Evolutionary conservation across 2,329 filamentous ascomycete species (phyloP).

Genomic region (Ophioceras dolichostomum): DNA sequence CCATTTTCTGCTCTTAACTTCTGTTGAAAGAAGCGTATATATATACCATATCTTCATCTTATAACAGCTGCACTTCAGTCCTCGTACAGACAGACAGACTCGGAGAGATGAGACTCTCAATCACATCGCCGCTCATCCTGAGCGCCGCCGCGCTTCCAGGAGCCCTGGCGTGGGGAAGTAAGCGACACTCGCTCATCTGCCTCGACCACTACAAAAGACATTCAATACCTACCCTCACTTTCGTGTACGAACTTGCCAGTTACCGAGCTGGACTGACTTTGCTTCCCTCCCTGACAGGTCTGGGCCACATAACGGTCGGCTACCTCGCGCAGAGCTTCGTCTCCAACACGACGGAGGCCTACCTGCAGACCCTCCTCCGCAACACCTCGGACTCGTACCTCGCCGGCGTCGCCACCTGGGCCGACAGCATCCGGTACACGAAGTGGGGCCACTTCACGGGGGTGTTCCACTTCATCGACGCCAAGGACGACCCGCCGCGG

Average conservation of each 20-base stretch:
- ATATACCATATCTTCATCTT: too few relatives aligned
- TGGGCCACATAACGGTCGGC: slow-evolving; percentile 55
- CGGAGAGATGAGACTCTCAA: not conserved
- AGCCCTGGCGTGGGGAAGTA: slow-evolving; percentile 28
- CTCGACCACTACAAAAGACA: not conserved
- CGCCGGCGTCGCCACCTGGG: slow-evolving; percentile 53
- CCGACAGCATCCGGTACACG: slow-evolving; percentile 53
- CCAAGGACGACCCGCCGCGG: slow-evolving; percentile 47
- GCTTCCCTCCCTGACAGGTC: slow-evolving; percentile 29
- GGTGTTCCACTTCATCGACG: slow-evolving; percentile 58
- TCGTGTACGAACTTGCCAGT: too few relatives aligned
- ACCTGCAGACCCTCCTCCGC: slow-evolving; percentile 44
- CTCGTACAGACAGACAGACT: too few relatives aligned
- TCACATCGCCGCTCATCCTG: slow-evolving; percentile 4
- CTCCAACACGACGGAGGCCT: slow-evolving; percentile 37
- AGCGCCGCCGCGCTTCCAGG: slow-evolving; percentile 19
- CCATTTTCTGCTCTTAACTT: too few relatives aligned
- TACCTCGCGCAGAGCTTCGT: slow-evolving; percentile 52
- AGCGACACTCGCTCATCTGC: slow-evolving; percentile 8
- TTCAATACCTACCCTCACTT: not conserved
- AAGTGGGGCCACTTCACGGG: slow-evolving; percentile 48
- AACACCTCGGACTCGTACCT: slow-evolving; percentile 45
- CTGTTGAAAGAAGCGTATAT: too few relatives aligned
- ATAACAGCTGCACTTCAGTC: too few relatives aligned
- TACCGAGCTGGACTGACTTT: not conserved